Evolutionary conservation across 1,139 yeast genomes (phyloP), one percentile per base, ranked within the genome.

Genomic region (Nadsonia commutata): DNA sequence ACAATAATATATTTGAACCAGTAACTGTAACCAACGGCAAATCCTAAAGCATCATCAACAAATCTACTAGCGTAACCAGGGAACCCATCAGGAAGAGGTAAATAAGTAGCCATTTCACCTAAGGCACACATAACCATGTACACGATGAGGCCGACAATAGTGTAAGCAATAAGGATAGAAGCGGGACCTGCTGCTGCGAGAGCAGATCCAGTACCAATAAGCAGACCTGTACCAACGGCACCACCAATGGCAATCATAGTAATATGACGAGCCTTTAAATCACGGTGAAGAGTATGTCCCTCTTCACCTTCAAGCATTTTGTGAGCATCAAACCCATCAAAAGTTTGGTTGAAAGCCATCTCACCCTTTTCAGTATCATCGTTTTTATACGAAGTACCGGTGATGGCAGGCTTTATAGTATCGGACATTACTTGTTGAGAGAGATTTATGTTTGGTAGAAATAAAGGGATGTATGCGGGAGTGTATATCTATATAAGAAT

Each of bases 211-310:
- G 78, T 66, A 46, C 86, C 85, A 47, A 80, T 75, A 51, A 79
- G 76, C 40, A 78, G 66, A 55, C 80, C 80, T 2, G 80, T 81
- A 62, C 95, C 94, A 50, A 84, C 81, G 43, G 85, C 72, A 50
- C 94, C 94, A 56, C 94, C 94, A 53, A 84, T 78, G 41, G 94
- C 93, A 58, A 84, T 78, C 84, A 83, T 79, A 44, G 79, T 70
- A 53, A 80, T 74, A 56, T 80, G 90, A 52, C 90, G 67, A 13
- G 88, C 77, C 54, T 78, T 74, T 47, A 81, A 64, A 21, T 70
- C 74, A 56, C 77, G 72, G 52, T 76, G 74, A 52, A 81, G 66
- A 27, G 33, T 27, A 16, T 27, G 33, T 4, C 33, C 33, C n/a
- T 27, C 33, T 27, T 27, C 33, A 27, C 33, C 33, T 27, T 27